A percentile compares a stretch with the other conserved stretches of the same genome.
Evolutionary conservation across 2,329 filamentous ascomycete species (phyloP).

Genomic region (Sclerotinia glacialis): DNA sequence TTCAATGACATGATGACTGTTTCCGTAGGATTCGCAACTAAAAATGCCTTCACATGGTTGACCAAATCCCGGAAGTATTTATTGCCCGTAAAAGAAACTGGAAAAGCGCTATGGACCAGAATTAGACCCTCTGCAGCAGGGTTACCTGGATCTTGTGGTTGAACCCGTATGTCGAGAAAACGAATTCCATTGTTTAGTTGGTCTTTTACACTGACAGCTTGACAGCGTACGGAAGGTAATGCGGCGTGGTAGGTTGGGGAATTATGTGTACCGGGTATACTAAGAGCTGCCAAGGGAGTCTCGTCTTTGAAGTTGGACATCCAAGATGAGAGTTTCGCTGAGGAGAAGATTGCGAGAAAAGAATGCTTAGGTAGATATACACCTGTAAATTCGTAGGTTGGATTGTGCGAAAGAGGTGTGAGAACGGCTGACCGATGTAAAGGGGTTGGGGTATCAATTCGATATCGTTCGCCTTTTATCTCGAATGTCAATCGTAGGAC

Average conservation of each 20-base stretch:
- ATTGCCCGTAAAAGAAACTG: constrained; percentile 75
- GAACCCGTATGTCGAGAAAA: constrained; percentile 89
- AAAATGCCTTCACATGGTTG: constrained; percentile 68
- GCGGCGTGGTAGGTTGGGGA: constrained; percentile 81
- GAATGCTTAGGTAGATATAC: constrained; percentile 60
- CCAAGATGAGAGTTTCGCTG: constrained; percentile 68
- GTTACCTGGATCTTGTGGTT: constrained; percentile 57
- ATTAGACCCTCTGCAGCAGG: constrained; percentile 63
- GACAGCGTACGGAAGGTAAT: constrained; percentile 89
- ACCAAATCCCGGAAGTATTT: constrained; percentile 78
- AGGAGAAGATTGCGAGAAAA: constrained; percentile 66
- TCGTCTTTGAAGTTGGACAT: constrained; percentile 74
- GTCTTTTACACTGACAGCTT: constrained; percentile 70
- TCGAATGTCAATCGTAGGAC: constrained; percentile 73
- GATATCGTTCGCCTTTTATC: constrained; percentile 61
- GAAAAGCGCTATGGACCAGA: constrained; percentile 88
- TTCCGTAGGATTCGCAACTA: constrained; percentile 75
- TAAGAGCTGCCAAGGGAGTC: constrained; percentile 73
- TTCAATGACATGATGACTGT: constrained; percentile 85
- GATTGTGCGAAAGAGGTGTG: constrained; percentile 53
- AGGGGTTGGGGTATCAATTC: constrained; percentile 68
- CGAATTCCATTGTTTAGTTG: constrained; percentile 89
- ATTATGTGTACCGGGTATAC: constrained; percentile 95
- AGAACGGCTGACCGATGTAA: constrained; percentile 59
- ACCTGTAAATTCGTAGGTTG: constrained; percentile 58